Evolutionary conservation across 1,284 basidiomycete genomes (phyloP), one percentile per base, ranked within the genome.

Genomic region (Ganoderma multipileum): DNA sequence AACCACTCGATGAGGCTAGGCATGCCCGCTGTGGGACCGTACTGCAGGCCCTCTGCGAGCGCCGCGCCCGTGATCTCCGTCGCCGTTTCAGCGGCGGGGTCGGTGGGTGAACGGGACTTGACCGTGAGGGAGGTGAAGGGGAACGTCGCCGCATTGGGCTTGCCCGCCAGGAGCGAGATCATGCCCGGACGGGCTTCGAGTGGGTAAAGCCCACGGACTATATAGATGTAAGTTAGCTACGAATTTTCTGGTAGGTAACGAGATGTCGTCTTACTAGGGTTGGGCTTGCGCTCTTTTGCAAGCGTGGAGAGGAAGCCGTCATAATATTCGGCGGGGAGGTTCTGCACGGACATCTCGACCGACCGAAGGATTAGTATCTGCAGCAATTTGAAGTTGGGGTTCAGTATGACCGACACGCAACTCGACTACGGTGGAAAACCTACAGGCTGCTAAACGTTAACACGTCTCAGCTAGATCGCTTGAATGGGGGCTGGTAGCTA

Each of bases 81-180:
- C 1, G 82, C 79, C 16, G 81, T 79, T 61, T 86, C 84, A 67
- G 83, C 76, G n/a, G 76, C 76, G 47, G 83, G 76, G 68, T 86
- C 79, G 38, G 76, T 80, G 0, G 87, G 90, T 8, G 75, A 85
- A 23, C 84, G 83, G n/a, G 78, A 74, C 38, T 75, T 87, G 76
- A 94, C 86, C 60, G 85, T 88, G 72, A 98, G 81, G 1, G 89
- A 89, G 8, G 90, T 89, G 79, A 99, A 93, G 0, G 97, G 97
- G 82, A 98, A 99, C 20, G 95, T 94, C 4, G 85, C 82, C n/a
- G 92, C 87, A 78, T 97, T 97, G 33, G 97, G 97, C 81, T 94
- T 94, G 55, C 92, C 92, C 0, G 91, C 91, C n/a, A 96, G 87
- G 68, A 98, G 85, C 20, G 95, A 96, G 66, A 98, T 91, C 71